phyloP scores from a whole-genome alignment of 2,329 filamentous ascomycete genomes.

The Alternaria ventricosa region DNA sequence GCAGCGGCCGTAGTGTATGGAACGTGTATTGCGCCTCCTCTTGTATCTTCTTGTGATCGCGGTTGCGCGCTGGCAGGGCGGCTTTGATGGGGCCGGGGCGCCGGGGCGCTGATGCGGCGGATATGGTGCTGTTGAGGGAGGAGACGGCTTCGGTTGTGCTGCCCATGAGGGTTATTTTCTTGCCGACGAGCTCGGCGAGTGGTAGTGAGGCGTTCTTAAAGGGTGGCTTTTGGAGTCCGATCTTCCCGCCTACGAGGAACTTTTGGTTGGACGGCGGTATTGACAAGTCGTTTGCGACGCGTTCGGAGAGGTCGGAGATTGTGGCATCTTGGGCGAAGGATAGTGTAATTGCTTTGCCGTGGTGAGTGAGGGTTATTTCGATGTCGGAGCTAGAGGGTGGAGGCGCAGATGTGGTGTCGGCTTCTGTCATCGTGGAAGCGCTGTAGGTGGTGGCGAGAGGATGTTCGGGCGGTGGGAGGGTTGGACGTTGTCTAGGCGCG shows the following conservation, averaged over 20 bases:
- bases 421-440: slow-evolving; percentile 20
- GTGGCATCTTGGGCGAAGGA: slow-evolving; percentile 59
- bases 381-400: slow-evolving; percentile 25
- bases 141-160: slow-evolving; percentile 67
- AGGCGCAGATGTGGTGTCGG: slow-evolving; percentile 8
- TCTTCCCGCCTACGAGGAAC: slow-evolving; percentile 68
- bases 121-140: slow-evolving; percentile 53
- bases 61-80: slow-evolving; percentile 48
- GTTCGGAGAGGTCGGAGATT: slow-evolving; percentile 64
- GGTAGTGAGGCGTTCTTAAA: slow-evolving; percentile 65
- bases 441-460: not conserved
- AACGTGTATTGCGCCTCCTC: slow-evolving; percentile 81
- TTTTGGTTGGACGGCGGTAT: slow-evolving; percentile 72
- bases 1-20: slow-evolving; percentile 74
- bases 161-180: slow-evolving; percentile 71
- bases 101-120: slow-evolving; percentile 50
- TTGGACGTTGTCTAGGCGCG: not conserved
- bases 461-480: not conserved
- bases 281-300: slow-evolving; percentile 62
- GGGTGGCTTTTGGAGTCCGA: slow-evolving; percentile 68
- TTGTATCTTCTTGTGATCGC: slow-evolving; percentile 56
- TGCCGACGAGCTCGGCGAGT: slow-evolving; percentile 58
- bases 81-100: slow-evolving; percentile 50
- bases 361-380: slow-evolving; percentile 60
- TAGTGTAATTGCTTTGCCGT: slow-evolving; percentile 59